phyloP scores from a whole-genome alignment of 306 rosid species.

The Albizia julibrissin region DNA sequence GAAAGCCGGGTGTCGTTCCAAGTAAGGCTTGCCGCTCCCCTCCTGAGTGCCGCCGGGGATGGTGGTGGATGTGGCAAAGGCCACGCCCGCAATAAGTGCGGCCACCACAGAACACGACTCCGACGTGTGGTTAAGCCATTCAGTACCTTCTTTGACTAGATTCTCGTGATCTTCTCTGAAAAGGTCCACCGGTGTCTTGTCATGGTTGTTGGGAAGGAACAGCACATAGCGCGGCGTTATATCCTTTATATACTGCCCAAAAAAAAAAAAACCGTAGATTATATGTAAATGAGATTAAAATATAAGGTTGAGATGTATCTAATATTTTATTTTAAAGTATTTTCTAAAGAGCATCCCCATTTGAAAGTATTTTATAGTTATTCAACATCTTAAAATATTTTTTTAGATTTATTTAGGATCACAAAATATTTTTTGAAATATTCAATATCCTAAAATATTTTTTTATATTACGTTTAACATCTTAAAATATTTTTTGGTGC shows the following conservation, averaged over 20 bases:
- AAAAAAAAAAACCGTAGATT: background rate
- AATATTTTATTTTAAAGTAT: no score
- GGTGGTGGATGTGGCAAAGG: slow-evolving; percentile 36
- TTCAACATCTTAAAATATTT: no score
- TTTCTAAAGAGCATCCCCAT: no score
- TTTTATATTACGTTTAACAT: no score
- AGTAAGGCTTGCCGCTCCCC: slow-evolving; percentile 22
- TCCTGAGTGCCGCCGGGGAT: slow-evolving; percentile 44
- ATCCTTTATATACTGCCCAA: slow-evolving; percentile 38
- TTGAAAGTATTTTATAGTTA: no score
- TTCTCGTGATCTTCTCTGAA: slow-evolving; percentile 18
- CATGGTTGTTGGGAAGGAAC: background rate
- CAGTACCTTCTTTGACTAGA: background rate
- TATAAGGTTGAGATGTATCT: no score
- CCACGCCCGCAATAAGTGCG: slow-evolving; percentile 36
- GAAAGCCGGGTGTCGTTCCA: slow-evolving; percentile 35
- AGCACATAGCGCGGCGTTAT: slow-evolving; percentile 29
- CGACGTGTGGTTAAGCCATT: slow-evolving; percentile 40
- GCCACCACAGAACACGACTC: slow-evolving; percentile 51
- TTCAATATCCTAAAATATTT: no score
- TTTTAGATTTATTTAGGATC: accelerated
- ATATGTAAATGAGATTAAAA: background rate
- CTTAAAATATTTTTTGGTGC: no score
- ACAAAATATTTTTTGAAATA: no score
- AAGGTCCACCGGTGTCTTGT: slow-evolving; percentile 22